These are phyloP conservation scores for Wickerhamomyces queroliae DNA, from an alignment of 805 yeast genomes.

Conservation along the genomic window DNA sequence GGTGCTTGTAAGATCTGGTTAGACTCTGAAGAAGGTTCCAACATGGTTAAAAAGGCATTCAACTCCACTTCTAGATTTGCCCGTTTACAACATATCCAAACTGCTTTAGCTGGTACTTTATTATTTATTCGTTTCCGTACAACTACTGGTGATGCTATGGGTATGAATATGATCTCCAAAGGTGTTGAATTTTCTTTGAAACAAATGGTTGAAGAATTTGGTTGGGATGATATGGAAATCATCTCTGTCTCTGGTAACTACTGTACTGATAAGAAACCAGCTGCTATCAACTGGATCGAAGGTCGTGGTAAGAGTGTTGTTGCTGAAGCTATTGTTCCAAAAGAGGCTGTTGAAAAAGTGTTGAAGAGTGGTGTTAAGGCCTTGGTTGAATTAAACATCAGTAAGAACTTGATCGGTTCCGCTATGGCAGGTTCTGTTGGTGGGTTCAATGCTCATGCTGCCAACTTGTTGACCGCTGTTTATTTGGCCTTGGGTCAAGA, in stretches of 20 bases:
- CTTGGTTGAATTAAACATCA: slow-evolving; percentile 79
- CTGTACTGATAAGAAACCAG: slow-evolving; percentile 96
- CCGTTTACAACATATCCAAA: slow-evolving; percentile 81
- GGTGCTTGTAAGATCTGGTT: slow-evolving; percentile 95
- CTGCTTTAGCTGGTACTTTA: slow-evolving; percentile 91
- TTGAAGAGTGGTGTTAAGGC: slow-evolving; percentile 91
- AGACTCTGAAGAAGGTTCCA: slow-evolving; percentile 92
- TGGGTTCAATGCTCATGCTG: slow-evolving; percentile 98
- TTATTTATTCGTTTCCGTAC: slow-evolving; percentile 91
- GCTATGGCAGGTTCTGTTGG: slow-evolving; percentile 99
- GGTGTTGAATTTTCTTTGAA: slow-evolving; percentile 89
- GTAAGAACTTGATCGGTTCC: slow-evolving; percentile 90
- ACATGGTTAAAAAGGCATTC: slow-evolving; percentile 76
- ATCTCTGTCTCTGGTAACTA: slow-evolving; percentile 95
- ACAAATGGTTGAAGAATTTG: slow-evolving; percentile 80
- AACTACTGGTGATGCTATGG: slow-evolving; percentile 99
- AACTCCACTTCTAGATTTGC: slow-evolving; percentile 98
- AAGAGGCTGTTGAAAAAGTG: slow-evolving; percentile 70
- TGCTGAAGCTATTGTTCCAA: slow-evolving; percentile 91
- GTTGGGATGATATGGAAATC: slow-evolving; percentile 90
- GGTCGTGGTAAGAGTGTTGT: slow-evolving; percentile 98
- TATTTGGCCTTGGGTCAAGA: slow-evolving; percentile 97
- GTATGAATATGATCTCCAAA: slow-evolving; percentile 99
- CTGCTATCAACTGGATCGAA: slow-evolving; percentile 98
- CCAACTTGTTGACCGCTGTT: slow-evolving; percentile 92